These are phyloP conservation scores for Erigeron philadelphicus DNA, from an alignment of 140 eudicot species.

Conservation along the genomic window DNA sequence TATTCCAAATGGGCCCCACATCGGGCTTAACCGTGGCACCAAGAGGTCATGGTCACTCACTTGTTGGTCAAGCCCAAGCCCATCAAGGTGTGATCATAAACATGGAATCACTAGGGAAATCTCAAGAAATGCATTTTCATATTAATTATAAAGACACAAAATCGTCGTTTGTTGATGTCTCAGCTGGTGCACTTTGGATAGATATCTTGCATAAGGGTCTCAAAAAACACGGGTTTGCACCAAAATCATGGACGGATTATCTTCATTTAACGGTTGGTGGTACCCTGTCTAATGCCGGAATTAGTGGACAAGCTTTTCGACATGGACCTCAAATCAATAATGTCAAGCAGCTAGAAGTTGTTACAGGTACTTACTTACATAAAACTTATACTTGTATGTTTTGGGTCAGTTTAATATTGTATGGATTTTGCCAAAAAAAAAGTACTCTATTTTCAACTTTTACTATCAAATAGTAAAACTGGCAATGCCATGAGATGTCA, in stretches of 20 bases:
- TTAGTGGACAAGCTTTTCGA: conserved; percentile 82
- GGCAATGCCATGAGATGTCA: conserved; percentile 22
- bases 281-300: conserved; percentile 79
- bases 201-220: conserved; percentile 66
- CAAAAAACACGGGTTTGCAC: conserved; percentile 61
- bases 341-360: conserved; percentile 71
- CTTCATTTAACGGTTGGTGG: conserved; percentile 91
- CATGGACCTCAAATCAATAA: conserved; percentile 91
- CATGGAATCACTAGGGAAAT: conserved; percentile 63
- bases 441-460: conserved; percentile 1
- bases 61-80: conserved; percentile 88
- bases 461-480: conserved; percentile 13
- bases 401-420: conserved; percentile 14
- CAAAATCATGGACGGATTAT: conserved; percentile 92
- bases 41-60: conserved; percentile 89
- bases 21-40: conserved; percentile 73
- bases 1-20: conserved; percentile 59
- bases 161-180: conserved; percentile 64
- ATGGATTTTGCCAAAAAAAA: conserved; percentile 25
- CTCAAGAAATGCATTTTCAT: conserved; percentile 52
- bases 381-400: neutral
- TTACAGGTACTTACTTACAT: conserved; percentile 55
- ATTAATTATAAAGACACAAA: conserved; percentile 27
- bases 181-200: conserved; percentile 80
- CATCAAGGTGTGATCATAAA: conserved; percentile 64